Evolutionary conservation across 2,329 filamentous ascomycete genomes (phyloP), one percentile per base, ranked within the genome.

Genomic region (Hypoxylon sp.): DNA sequence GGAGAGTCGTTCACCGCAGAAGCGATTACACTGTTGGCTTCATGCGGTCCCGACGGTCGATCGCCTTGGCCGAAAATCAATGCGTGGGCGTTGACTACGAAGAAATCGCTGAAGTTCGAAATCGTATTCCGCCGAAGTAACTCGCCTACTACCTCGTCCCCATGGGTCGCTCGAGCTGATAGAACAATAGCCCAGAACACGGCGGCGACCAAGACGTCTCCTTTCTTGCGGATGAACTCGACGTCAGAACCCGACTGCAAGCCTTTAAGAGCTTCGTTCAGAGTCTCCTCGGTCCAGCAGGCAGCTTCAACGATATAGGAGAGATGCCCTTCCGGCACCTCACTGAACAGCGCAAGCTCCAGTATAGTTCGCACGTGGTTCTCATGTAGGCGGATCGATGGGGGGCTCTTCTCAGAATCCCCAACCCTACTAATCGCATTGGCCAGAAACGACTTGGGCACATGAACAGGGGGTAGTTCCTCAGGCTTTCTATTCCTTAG

Each of bases 361-460:
- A 73, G 33, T 14, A 50, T 20, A 7, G 56, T 11, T 31, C 51
- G 67, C n/a, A 51, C 48, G 4, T 61, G 61, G 13, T 8, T 50
- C 25, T 64, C 63, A 10, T 67, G 57, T 17, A 67, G 68, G 17
- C 6, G 31, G 33, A 11, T 58, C 20, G 40, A 62, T 22, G 17
- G 51, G 44, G 59, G 53, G 50, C 35, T 66, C 61, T 65, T 72
- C 49, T 70, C 61, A 60, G 58, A 60, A 68, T 81, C 78, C 33
- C 82, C 77, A 31, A 77, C 74, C 8, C 83, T 73, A 51, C 77
- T 76, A 30, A 92, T 83, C 61, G 86, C 86, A 20, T 81, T 77
- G 42, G 85, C 79, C 59, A 88, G 78, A 68, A 92, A 92, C 78
- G 83, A 85, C 62, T 82, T 78, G 0, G 90, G 89, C 13, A 92